phyloP scores from a whole-genome alignment of 805 yeast genomes.

The Wickerhamomyces mucosus region DNA sequence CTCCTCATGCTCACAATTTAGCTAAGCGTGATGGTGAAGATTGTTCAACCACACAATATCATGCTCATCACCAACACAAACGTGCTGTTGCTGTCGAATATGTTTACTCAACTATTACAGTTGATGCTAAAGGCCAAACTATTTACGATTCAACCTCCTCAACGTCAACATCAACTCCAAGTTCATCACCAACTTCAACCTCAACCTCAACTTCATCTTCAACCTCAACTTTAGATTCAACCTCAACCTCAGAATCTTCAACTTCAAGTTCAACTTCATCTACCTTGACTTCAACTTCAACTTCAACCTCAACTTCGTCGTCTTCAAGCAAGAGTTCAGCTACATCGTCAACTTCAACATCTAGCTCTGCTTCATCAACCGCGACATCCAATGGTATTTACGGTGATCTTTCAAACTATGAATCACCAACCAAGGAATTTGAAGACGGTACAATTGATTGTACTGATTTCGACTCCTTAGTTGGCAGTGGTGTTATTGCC shows the following conservation, averaged over 20 bases:
- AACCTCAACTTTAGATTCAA: constrained; percentile 8
- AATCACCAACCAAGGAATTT: constrained; percentile 50
- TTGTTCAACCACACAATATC: constrained; percentile 13
- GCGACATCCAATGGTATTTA: constrained; percentile 25
- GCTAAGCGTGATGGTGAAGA: constrained; percentile 8
- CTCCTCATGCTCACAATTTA: constrained; percentile 3
- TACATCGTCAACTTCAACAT: constrained; percentile 14
- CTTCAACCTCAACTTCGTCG: constrained; percentile 13
- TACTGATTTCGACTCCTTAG: constrained; percentile 49
- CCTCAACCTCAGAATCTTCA: constrained; percentile 2
- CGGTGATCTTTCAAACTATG: constrained; percentile 54
- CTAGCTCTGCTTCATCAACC: constrained; percentile 20
- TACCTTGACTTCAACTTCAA: constrained; percentile 12
- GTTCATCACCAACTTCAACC: constrained; percentile 6
- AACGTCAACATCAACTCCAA: constrained; percentile 14
- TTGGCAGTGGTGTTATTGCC: constrained; percentile 74
- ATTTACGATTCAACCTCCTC: constrained; percentile 16
- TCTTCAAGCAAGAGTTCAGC: constrained; percentile 18
- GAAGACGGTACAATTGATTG: constrained; percentile 64
- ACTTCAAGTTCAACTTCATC: constrained; percentile 14
- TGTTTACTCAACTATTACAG: constrained; percentile 46
- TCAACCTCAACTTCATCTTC: constrained; percentile 11
- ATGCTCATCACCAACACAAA: constrained; percentile 39
- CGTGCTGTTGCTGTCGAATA: constrained; percentile 43
- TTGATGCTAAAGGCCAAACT: constrained; percentile 38